phyloP scores from a whole-genome alignment of 75 land plant genomes.

The Picea sitchensis region DNA sequence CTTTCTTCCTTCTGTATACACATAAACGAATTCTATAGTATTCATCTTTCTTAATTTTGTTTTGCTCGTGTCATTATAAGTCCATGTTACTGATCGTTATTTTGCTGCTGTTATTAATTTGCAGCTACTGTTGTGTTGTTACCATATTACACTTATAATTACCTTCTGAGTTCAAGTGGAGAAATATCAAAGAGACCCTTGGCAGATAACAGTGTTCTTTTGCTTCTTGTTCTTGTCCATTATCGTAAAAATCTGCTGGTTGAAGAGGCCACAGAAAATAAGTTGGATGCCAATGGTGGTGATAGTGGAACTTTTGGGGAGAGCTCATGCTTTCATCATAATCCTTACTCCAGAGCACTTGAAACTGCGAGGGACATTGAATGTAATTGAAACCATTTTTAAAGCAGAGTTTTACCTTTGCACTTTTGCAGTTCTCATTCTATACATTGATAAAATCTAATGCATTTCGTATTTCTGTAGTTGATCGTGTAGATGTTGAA shows the following conservation, averaged over 20 bases:
- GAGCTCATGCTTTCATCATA: conserved; percentile 34
- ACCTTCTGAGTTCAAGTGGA: conserved; percentile 56
- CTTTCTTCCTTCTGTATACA: background rate
- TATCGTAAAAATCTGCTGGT: conserved; percentile 47
- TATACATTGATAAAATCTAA: conserved; percentile 1
- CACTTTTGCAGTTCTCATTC: background rate
- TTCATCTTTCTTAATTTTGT: background rate
- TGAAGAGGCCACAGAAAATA: conserved; percentile 26
- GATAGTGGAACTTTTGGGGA: conserved; percentile 22
- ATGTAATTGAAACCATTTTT: conserved; percentile 30
- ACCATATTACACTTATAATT: conserved; percentile 69
- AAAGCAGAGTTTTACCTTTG: background rate
- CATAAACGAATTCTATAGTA: background rate
- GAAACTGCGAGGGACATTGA: conserved; percentile 70
- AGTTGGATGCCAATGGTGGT: conserved; percentile 19
- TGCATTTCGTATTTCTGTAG: conserved; percentile 35
- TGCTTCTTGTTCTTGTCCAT: conserved; percentile 71
- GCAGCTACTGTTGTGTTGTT: conserved; percentile 71
- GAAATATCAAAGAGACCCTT: conserved; percentile 49
- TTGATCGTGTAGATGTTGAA: conserved; percentile 77
- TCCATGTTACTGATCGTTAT: background rate
- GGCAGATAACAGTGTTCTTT: conserved; percentile 68
- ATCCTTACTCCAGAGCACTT: conserved; percentile 71
- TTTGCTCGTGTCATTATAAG: background rate
- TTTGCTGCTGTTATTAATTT: conserved; percentile 17